Conservation (phyloP, 2,329 filamentous ascomycete species). For the Cytospora chrysosperma region DNA sequence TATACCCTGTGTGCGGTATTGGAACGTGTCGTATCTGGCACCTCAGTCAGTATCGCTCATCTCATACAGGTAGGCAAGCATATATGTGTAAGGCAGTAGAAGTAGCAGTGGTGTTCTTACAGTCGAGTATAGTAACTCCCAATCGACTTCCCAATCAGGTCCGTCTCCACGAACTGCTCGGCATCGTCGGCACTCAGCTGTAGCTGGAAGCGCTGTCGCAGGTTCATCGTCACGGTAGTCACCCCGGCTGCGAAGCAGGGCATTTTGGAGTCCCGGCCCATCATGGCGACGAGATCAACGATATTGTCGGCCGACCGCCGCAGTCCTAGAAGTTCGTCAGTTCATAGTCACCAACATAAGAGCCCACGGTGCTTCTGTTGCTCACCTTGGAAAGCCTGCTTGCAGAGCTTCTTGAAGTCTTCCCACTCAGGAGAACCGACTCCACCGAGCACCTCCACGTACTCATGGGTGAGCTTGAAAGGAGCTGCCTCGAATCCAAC, state of each 20-base stretch:
- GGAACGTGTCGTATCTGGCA: slow-evolving; percentile 75
- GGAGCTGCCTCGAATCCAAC: slow-evolving; percentile 85
- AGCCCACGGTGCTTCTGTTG: slow-evolving; percentile 9
- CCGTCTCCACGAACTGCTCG: slow-evolving; percentile 75
- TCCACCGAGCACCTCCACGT: slow-evolving; percentile 79
- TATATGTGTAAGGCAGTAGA: no score
- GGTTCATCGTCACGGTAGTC: slow-evolving; percentile 64
- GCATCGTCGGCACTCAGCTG: slow-evolving; percentile 82
- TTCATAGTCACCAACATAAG: neutral
- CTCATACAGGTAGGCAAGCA: no score
- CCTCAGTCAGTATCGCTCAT: slow-evolving; percentile 7
- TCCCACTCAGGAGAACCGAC: slow-evolving; percentile 68
- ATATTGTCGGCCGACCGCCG: slow-evolving; percentile 77
- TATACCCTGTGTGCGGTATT: slow-evolving; percentile 85
- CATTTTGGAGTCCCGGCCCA: slow-evolving; percentile 82
- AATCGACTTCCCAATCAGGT: slow-evolving; percentile 76
- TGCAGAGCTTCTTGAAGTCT: slow-evolving; percentile 76
- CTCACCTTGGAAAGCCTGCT: slow-evolving; percentile 77
- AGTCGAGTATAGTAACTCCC: slow-evolving; percentile 86
- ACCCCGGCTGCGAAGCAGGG: slow-evolving; percentile 77
- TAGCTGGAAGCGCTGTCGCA: slow-evolving; percentile 75
- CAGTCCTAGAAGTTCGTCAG: slow-evolving; percentile 52
- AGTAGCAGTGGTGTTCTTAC: slow-evolving; percentile 48
- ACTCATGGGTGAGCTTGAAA: slow-evolving; percentile 81
- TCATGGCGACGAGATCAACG: slow-evolving; percentile 79